Evolutionary conservation across 371 early-diverging fungal genomes (phyloP), one percentile per base, ranked within the genome.

Genomic region (Rhizopus delemar): DNA sequence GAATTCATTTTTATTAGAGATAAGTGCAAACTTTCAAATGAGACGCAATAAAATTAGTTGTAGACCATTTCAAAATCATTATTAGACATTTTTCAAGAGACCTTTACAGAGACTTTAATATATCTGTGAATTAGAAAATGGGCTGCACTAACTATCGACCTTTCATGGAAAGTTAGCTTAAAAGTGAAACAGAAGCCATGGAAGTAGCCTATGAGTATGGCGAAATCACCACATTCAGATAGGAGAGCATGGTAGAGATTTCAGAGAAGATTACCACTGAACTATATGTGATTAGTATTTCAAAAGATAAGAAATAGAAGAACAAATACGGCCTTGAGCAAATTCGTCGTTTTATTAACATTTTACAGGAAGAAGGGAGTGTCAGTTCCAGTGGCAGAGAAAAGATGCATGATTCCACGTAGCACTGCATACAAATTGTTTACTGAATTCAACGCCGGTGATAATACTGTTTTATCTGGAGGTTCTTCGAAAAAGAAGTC

Each of bases 141-240:
- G 55, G 29, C 5, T 55, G 43, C 55, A 43, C 45, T 43, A 55
- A 41, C 1, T 31, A 55, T 34, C 55, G 55, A 55, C 45, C 45
- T 41, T 41, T 54, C 31, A 54, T 54, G 43, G 54, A 54, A 29
- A 41, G 22, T 54, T 54, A 54, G 39, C 54, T 43, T 54, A 43
- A 43, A 13, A n/a, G 15, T 46, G 38, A 53, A 15, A 38, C 39
- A 0, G 16, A 53, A 39, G 53, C 13, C 3, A 54, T 54, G 41
- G 43, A 54, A 16, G 39, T 54, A 31, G 43, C 41, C 2, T 55
- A 32, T 29, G 55, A 29, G 22, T 55, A 43, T 4, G 45, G 32
- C 55, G 32, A 45, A 13, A 45, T 41, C 33, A 45, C 33, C 45
- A 54, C 41, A 32, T 1, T 54, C 45, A 54, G 31, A 54, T 54